Conservation (phyloP, 805 yeast genomes). For the Tetrapisispora fleetii region DNA sequence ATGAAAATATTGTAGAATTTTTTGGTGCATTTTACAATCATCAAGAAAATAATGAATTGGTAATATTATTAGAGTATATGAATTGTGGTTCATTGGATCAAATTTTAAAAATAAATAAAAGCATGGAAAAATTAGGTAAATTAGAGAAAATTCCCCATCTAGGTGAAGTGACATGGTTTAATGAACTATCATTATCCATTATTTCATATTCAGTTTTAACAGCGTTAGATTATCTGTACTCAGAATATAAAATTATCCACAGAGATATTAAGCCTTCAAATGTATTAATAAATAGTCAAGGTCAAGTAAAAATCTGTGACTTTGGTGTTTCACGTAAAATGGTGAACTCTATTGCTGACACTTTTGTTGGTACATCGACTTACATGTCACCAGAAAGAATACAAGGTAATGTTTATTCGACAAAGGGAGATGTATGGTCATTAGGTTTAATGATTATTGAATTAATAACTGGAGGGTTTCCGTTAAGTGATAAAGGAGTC, state of each 20-base stretch:
- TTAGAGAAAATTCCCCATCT: not conserved
- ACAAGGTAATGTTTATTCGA: constrained; percentile 86
- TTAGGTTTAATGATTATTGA: constrained; percentile 85
- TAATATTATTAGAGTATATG: constrained; percentile 92
- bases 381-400: constrained; percentile 98
- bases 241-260: constrained; percentile 80
- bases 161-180: constrained; percentile 20
- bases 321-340: constrained; percentile 93
- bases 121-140: constrained; percentile 13
- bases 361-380: constrained; percentile 95
- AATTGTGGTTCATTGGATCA: constrained; percentile 90
- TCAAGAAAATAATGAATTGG: constrained; percentile 47
- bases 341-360: constrained; percentile 89
- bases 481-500: constrained; percentile 41
- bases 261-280: constrained; percentile 95
- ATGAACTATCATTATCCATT: constrained; percentile 56
- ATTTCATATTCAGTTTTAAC: constrained; percentile 67
- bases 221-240: constrained; percentile 75
- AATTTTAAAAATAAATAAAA: constrained; percentile 51
- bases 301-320: constrained; percentile 87
- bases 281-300: constrained; percentile 76
- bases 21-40: constrained; percentile 78
- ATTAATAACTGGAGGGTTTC: constrained; percentile 74
- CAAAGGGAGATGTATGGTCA: constrained; percentile 98
- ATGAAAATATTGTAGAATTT: constrained; percentile 75